A percentile compares a stretch with the other conserved stretches of the same genome.
phyloP scores from a whole-genome alignment of 176 grass and related monocot genomes.

The Thalia dealbata region DNA sequence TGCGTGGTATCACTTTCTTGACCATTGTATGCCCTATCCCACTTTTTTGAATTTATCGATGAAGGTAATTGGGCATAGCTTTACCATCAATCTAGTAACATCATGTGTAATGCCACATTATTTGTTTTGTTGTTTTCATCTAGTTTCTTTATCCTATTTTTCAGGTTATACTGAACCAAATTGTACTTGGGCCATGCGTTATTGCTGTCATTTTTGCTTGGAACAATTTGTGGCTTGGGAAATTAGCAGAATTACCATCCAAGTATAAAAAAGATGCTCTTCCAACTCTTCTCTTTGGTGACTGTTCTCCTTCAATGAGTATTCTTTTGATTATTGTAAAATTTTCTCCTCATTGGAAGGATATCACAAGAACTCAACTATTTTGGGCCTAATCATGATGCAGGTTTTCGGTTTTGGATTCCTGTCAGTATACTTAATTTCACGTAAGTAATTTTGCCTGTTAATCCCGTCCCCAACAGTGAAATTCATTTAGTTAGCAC shows the following conservation, averaged over 20 bases:
- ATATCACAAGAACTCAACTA: neutral
- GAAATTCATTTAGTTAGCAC: neutral
- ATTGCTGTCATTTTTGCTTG: slow-evolving; percentile 93
- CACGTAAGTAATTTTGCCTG: slow-evolving; percentile 38
- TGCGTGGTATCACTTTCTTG: slow-evolving; percentile 79
- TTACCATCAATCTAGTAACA: neutral
- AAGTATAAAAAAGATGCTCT: slow-evolving; percentile 90
- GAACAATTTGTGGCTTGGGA: slow-evolving; percentile 90
- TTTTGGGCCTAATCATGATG: neutral
- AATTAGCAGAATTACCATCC: slow-evolving; percentile 66
- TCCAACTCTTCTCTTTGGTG: slow-evolving; percentile 87
- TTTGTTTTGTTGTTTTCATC: neutral
- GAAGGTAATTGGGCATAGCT: slow-evolving; percentile 40
- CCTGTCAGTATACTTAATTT: slow-evolving; percentile 88
- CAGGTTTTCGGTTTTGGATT: slow-evolving; percentile 97
- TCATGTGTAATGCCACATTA: neutral
- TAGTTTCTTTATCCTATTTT: slow-evolving; percentile 13
- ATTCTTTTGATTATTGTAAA: neutral
- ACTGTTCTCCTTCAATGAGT: slow-evolving; percentile 1
- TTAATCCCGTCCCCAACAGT: slow-evolving; percentile 7
- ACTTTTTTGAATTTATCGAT: slow-evolving; percentile 49
- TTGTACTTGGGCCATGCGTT: slow-evolving; percentile 84
- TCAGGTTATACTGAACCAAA: slow-evolving; percentile 94
- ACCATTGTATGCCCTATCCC: slow-evolving; percentile 59
- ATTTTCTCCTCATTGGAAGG: neutral